These are phyloP conservation scores for Plantago coronopus DNA, from an alignment of 305 asterid species.

Conservation along the genomic window DNA sequence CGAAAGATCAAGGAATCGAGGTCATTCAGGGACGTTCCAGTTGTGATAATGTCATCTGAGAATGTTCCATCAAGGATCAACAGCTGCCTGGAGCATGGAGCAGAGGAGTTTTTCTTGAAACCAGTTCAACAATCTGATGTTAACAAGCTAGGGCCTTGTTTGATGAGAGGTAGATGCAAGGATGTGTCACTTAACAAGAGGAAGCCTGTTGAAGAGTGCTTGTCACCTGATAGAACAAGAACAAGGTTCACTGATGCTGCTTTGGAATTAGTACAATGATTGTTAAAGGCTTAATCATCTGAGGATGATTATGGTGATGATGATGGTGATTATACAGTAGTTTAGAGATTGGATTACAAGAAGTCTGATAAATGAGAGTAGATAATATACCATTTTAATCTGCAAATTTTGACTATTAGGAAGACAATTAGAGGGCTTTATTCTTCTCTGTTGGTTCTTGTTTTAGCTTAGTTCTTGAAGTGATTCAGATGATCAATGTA, in stretches of 20 bases:
- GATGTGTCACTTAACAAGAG: slow-evolving; percentile 30
- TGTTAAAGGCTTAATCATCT: background rate
- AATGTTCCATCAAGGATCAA: slow-evolving; percentile 46
- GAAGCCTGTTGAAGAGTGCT: slow-evolving; percentile 36
- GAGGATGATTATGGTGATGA: background rate
- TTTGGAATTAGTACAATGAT: slow-evolving; percentile 16
- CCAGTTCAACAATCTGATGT: slow-evolving; percentile 55
- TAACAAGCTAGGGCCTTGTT: slow-evolving; percentile 43
- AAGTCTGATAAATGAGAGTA: background rate
- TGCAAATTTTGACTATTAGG: background rate
- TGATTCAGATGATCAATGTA: too few relatives aligned
- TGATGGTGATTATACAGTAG: background rate
- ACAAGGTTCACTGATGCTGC: slow-evolving; percentile 31
- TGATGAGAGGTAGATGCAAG: slow-evolving; percentile 27
- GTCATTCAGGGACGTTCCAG: slow-evolving; percentile 38
- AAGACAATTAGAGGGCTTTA: background rate
- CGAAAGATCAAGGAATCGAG: slow-evolving; percentile 43
- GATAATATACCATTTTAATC: background rate
- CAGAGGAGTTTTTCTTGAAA: slow-evolving; percentile 44
- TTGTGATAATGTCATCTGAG: slow-evolving; percentile 54
- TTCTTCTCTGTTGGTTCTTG: too few relatives aligned
- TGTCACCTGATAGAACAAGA: slow-evolving; percentile 34
- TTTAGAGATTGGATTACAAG: background rate
- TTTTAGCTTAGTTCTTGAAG: too few relatives aligned
- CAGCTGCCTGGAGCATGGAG: slow-evolving; percentile 45